Base-by-base conservation (phyloP, 202 grass and related monocot species). In the Digitaria exilis region DNA sequence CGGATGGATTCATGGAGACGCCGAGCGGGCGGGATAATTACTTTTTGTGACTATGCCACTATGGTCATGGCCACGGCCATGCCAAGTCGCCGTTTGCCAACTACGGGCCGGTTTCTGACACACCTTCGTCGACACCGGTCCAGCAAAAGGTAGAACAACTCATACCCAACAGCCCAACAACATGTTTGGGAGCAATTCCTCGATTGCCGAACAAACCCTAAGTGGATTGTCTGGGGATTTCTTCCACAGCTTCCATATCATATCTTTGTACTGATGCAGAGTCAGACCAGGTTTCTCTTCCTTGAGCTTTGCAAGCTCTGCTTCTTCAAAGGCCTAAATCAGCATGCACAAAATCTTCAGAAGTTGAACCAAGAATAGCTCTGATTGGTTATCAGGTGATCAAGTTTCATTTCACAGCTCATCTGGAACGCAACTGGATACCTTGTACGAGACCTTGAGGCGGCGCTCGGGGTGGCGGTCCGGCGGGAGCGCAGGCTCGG, bases 201-300 rank as follows among this genome's bases (percentile, higher is more conserved):
- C n/a, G n/a, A n/a, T n/a, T n/a, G n/a, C n/a, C n/a, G n/a, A n/a
- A n/a, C n/a, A n/a, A n/a, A n/a, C n/a, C n/a, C n/a, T n/a, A n/a
- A 87, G 92, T 51, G 92, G 92, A 51, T 94, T 92, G 58, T 94
- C 87, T 7, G 92, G 89, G 22, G 89, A 94, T 86, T 92, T 94
- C 78, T 90, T 94, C 92, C 89, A 88, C 25, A 94, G 58, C 82
- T 94, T 94, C 89, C 89, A 88, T 69, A 94, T 77, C 82, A 92
- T 92, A 59, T 92, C 82, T 84, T 89, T 91, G 87, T 89, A 91
- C 35, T 94, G 92, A 61, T 94, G 83, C 16, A 91, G 78, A 7
- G 87, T 91, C 48, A 94, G 58, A 42, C 89, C 89, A 29, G 92
- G 92, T 65, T 94, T 94, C 75, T 91, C 92, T 85, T 81, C 89